Conservation (phyloP, 805 yeast genomes). For the Teunomyces lycoperdinae region DNA sequence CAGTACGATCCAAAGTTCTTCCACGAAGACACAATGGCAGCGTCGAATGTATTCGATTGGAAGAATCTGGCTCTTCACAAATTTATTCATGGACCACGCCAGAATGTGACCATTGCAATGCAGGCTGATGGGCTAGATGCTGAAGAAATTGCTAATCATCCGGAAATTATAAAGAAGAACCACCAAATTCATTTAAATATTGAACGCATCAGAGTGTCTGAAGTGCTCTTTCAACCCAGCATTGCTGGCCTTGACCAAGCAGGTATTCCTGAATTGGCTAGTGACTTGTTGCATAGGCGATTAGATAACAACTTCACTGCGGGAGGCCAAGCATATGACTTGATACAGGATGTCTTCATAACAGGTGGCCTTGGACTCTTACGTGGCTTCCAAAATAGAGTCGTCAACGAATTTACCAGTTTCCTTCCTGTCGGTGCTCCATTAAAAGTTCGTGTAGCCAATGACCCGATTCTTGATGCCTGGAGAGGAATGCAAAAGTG, state of each 20-base stretch:
- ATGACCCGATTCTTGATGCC: constrained; percentile 72
- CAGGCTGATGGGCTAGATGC: constrained; percentile 41
- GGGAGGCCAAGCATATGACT: constrained; percentile 50
- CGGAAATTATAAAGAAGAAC: constrained; percentile 75
- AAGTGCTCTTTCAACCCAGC: constrained; percentile 85
- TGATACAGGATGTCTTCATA: constrained; percentile 65
- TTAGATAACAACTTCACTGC: constrained; percentile 53
- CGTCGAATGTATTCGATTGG: constrained; percentile 76
- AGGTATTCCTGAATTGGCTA: constrained; percentile 77
- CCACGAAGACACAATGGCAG: constrained; percentile 78
- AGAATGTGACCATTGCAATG: constrained; percentile 58
- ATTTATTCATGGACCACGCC: constrained; percentile 87
- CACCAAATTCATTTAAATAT: constrained; percentile 89
- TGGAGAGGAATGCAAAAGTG: constrained; percentile 95
- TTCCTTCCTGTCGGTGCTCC: constrained; percentile 69
- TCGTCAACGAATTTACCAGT: constrained; percentile 64
- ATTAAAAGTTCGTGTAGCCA: constrained; percentile 59
- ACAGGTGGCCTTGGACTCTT: constrained; percentile 83
- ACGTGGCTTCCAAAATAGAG: constrained; percentile 63
- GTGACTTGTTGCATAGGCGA: constrained; percentile 60
- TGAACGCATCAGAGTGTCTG: constrained; percentile 91
- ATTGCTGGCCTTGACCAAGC: constrained; percentile 97
- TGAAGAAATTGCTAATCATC: constrained; percentile 43
- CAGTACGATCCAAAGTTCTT: constrained; percentile 84
- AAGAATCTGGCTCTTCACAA: constrained; percentile 72